Base-by-base conservation (phyloP, 768 basidiomycete genomes). In the Termitomyces sp. region DNA sequence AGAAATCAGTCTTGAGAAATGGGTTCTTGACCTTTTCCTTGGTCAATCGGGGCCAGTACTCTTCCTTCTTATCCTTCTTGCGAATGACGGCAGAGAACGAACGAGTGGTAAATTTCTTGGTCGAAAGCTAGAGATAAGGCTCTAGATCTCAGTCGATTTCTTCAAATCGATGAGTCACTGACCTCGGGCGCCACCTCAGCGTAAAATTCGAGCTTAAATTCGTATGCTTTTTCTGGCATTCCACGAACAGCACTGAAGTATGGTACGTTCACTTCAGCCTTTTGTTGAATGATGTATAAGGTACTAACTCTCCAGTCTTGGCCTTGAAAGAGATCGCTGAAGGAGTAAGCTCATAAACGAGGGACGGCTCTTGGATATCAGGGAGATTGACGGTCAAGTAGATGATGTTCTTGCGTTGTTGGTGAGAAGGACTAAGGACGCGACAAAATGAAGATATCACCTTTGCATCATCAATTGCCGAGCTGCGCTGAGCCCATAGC, bases 401-500 rank as follows among this genome's bases (percentile, higher is more conserved):
- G 67, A 98, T 69, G 75, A 93, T 66, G 72, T 97, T 97, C 94
- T 96, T 60, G n/a, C 32, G 53, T 46, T 57, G 62, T 56, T 50
- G 5, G 55, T 54, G 26, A 38, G 36, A 47, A 46, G 32, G 43
- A 45, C 46, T n/a, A 60, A 58, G 33, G 62, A 65, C 59, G 64
- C 66, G 52, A 50, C 54, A 52, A 50, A 30, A 43, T 43, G 46
- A n/a, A 60, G 54, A 53, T 54, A 53, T 48, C 48, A 91, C 94
- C 79, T 94, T 94, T 48, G 78, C 79, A 33, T 83, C 77, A 14
- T 76, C 81, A 11, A 76, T 66, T 16, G 72, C 79, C 41, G 85
- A 89, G 78, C 88, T 92, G 65, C 96, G 85, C 74, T 98, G 95
- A 47, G 96, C 95, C 94, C 95, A 98, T 2, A 94, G 80, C 36